Evolutionary conservation across 805 yeast species (phyloP), one percentile per base, ranked within the genome.

Genomic region (Brettanomyces bruxellensis): DNA sequence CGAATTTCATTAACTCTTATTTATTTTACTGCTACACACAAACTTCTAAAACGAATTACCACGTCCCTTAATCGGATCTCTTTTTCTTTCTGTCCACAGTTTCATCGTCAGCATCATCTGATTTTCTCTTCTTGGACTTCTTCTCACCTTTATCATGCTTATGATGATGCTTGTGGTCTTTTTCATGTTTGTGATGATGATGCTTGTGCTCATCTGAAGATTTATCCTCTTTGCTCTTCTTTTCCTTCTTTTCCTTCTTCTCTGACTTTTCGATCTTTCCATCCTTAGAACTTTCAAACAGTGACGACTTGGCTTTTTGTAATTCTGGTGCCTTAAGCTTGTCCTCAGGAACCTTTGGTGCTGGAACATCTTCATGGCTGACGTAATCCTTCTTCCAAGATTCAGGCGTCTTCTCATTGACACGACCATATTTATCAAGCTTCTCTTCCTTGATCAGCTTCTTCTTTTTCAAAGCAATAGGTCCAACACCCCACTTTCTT

Each of bases 401-500:
- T 41, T 79, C 85, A 59, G 99, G 99, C 28, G 99, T 93, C 66
- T 79, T 83, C 69, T 93, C 99, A 63, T 89, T 93, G 53, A 73
- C 75, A 73, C 96, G 83, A 53, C 99, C 99, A 62, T 71, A 93
- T 71, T 91, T 87, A 75, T 93, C 99, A 63, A 93, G 81, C 72
- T 93, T 91, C 62, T 98, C 99, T 55, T 86, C 95, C 46, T 95
- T 85, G 78, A 90, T 91, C 77, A 93, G 74, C 75, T 91, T 96
- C 78, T 93, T 93, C 86, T 93, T 93, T 83, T 89, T 89, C 70
- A 86, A 88, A 50, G 99, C 98, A 65, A 90, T 87, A 59, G 99
- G 99, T 59, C 99, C 99, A 59, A 93, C 73, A 52, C 99, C 99
- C 99, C 99, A 93, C 78, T 97, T 84, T 78, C 99, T 86, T 71